Evolutionary conservation across 371 early-diverging fungal species (phyloP).

Genomic region (Apophysomyces sp.): DNA sequence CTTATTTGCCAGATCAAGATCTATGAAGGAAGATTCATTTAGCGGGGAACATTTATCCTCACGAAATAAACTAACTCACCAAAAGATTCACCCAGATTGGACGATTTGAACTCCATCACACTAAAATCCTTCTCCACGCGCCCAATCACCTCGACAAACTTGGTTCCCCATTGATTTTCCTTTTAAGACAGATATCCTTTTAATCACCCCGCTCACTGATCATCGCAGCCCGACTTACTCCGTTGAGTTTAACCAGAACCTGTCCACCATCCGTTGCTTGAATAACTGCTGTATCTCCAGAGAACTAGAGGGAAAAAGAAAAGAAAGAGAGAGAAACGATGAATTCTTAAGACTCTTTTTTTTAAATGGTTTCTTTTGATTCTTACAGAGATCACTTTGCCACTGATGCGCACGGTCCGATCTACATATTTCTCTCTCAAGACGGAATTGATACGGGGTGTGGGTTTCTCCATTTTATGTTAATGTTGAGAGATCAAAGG

Average conservation of each 20-base stretch:
- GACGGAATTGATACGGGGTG: conserved; percentile 62
- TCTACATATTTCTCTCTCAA: conserved; percentile 55
- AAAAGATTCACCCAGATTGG: conserved; percentile 36
- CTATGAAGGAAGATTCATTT: conserved; percentile 14
- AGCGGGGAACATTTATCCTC: not conserved
- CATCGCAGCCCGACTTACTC: conserved; percentile 34
- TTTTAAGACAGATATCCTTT: conserved; percentile 6
- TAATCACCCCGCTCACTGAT: not conserved
- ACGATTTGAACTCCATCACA: conserved; percentile 40
- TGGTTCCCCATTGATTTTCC: conserved; percentile 45
- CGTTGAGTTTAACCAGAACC: conserved; percentile 47
- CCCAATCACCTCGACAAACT: conserved; percentile 49
- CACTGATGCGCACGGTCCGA: conserved; percentile 52
- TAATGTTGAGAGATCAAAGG: not conserved
- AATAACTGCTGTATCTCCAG: conserved; percentile 53
- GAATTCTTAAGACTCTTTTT: not conserved
- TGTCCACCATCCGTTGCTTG: conserved; percentile 53
- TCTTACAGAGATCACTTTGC: conserved; percentile 56
- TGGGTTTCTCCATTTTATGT: conserved; percentile 63
- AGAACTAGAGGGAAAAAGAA: conserved; percentile 29
- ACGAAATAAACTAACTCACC: conserved; percentile 18
- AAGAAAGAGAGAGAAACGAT: conserved; percentile 30
- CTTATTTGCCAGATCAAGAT: conserved; percentile 43
- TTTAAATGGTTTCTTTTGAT: not conserved
- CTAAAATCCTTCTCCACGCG: conserved; percentile 36